Percentiles rank a stretch among this genome's conserved stretches.
Evolutionary conservation across 495 filamentous ascomycete species (phyloP).

Genomic region (Aspergillus indologenus): DNA sequence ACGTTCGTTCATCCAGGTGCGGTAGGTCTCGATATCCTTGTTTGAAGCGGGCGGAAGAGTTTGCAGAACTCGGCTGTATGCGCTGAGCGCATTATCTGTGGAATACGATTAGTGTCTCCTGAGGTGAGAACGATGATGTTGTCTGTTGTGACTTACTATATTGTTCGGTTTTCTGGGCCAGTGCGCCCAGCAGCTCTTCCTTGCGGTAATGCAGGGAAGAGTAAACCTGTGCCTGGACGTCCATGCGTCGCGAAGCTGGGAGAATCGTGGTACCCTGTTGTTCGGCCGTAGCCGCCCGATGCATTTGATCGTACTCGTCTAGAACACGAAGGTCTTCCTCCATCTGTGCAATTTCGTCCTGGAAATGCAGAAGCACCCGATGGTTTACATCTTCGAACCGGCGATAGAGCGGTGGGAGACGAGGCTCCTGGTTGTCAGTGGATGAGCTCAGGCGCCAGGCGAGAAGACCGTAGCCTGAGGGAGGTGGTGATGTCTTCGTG

Average conservation of each 20-base stretch:
- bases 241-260: conserved; percentile 64
- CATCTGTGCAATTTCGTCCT: conserved; percentile 79
- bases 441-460: conserved; percentile 57
- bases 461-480: conserved; percentile 67
- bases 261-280: conserved; percentile 45
- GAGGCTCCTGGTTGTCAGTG: conserved; percentile 26
- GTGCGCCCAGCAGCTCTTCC: conserved; percentile 64
- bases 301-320: conserved; percentile 69
- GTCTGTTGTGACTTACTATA: conserved; percentile 62
- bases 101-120: conserved; percentile 2
- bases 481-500: conserved; percentile 21
- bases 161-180: conserved; percentile 73
- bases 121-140: background rate
- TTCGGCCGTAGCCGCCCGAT: conserved; percentile 50
- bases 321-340: conserved; percentile 71
- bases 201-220: conserved; percentile 71
- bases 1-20: conserved; percentile 59
- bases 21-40: conserved; percentile 62
- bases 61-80: conserved; percentile 60
- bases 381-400: conserved; percentile 84
- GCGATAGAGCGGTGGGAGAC: conserved; percentile 71
- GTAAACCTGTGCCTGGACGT: conserved; percentile 55
- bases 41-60: conserved; percentile 52
- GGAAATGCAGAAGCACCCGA: conserved; percentile 77
- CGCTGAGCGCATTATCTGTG: conserved; percentile 65